Evolutionary conservation across 495 filamentous ascomycete species (phyloP), one percentile per base, ranked within the genome.

Genomic region (Viridothelium virens): DNA sequence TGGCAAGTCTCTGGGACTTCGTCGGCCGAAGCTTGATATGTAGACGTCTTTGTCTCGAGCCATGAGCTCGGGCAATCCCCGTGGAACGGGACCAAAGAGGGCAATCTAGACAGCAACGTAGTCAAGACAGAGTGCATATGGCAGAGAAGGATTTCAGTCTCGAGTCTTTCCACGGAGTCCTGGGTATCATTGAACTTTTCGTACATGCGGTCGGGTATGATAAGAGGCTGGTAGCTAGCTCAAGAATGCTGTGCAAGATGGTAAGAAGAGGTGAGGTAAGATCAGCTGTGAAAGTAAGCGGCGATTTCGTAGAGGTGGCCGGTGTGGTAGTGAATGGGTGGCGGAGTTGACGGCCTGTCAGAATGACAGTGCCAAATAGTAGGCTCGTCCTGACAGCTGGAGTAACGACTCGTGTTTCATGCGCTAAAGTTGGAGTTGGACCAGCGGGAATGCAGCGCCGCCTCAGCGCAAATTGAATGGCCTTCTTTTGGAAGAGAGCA

Each of bases 1-100:
- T 3, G 63, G 62, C 3, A 64, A 63, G 39, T 65, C 64, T 59
- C 38, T 63, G 36, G 31, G 53, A 59, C 31, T 36, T 7, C 53
- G 53, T 59, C 53, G 53, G 18, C 31, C 53, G 33, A 59, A 18
- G 31, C 5, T 34, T 59, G 53, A 3, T 36, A 9, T 18, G 31
- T 59, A 59, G 25, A 18, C 53, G 50, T 67, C 68, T 38, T 69
- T 61, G 65, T 63, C 56, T 34, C 18, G 56, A 33, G 63, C 69
- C 71, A 73, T 73, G 66, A 68, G 53, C 31, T 59, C 53, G 53
- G 31, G 36, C 11, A 7, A 18, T 7, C 36, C 31, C 5, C 31
- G 53, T 34, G 36, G 36, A 36, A 10, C 18, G 14, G 14, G 31
- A 31, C 53, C 53, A 14, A 1, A 1, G 7, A 14, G 31, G 31